Evolutionary conservation across 2,329 filamentous ascomycete species (phyloP).

Genomic region (Colletotrichum shisoi): DNA sequence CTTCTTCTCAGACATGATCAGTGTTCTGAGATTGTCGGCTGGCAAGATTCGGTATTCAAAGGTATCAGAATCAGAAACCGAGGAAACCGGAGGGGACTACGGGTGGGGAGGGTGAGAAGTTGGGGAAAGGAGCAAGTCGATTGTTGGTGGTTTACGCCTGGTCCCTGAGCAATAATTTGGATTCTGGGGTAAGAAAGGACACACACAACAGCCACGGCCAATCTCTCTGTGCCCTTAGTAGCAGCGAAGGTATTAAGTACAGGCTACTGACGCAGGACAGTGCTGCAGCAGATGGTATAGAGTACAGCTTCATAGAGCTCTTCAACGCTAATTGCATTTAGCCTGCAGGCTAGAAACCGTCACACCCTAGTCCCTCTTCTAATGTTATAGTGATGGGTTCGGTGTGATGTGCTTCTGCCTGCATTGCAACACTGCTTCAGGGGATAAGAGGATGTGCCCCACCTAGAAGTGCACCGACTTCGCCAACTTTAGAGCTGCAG

Average conservation of each 20-base stretch:
- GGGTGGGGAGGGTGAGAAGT: neutral
- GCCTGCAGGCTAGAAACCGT: constrained; percentile 19
- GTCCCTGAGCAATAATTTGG: constrained; percentile 6
- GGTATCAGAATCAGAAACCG: constrained; percentile 3
- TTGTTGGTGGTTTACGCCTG: constrained; percentile 14
- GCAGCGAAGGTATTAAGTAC: constrained; percentile 26
- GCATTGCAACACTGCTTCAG: constrained; percentile 16
- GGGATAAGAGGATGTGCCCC: constrained; percentile 19
- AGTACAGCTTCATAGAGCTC: constrained; percentile 29
- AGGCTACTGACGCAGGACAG: neutral
- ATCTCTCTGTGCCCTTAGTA: constrained; percentile 23
- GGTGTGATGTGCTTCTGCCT: constrained; percentile 7
- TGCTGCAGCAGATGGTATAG: neutral
- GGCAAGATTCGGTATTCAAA: neutral
- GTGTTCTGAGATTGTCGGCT: neutral
- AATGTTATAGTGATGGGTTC: constrained; percentile 2
- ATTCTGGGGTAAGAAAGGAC: constrained; percentile 24
- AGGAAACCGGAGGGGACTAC: neutral
- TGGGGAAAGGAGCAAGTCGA: constrained; percentile 3
- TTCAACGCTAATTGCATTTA: constrained; percentile 31
- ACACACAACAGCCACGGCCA: constrained; percentile 19
- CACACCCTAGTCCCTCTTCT: constrained; percentile 14
- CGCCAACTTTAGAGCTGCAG: constrained; percentile 5
- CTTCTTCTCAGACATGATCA: constrained; percentile 46
- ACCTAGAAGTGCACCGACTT: constrained; percentile 35